These are phyloP conservation scores for Lactarius pseudohatsudake DNA, from an alignment of 768 basidiomycete genomes.

Conservation along the genomic window DNA sequence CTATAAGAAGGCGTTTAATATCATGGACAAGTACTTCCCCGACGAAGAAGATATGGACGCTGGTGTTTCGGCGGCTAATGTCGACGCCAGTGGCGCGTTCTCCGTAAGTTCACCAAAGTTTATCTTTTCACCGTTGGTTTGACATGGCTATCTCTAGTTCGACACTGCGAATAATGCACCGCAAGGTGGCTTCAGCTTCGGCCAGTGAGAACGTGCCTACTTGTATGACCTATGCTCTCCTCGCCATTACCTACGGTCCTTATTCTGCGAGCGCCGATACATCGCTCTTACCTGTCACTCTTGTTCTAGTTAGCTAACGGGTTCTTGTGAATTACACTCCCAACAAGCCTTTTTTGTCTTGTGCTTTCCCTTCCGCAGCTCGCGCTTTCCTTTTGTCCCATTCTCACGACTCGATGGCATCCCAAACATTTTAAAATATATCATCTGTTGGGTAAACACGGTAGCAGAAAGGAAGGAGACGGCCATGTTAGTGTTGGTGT, in stretches of 20 bases:
- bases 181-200: slow-evolving; percentile 96
- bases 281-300: slow-evolving; percentile 22
- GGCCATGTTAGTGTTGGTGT: slow-evolving; percentile 23
- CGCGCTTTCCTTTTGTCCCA: slow-evolving; percentile 12
- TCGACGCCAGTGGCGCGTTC: slow-evolving; percentile 72
- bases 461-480: slow-evolving; percentile 16
- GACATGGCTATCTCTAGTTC: slow-evolving; percentile 51
- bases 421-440: slow-evolving; percentile 28
- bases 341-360: slow-evolving; percentile 18
- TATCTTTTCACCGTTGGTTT: background rate
- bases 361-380: slow-evolving; percentile 17
- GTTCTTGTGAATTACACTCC: slow-evolving; percentile 24
- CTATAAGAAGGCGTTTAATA: slow-evolving; percentile 99
- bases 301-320: slow-evolving; percentile 18
- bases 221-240: slow-evolving; percentile 1
- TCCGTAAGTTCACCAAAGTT: slow-evolving; percentile 49
- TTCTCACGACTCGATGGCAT: slow-evolving; percentile 24
- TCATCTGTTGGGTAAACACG: slow-evolving; percentile 22
- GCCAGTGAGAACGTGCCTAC: slow-evolving; percentile 48
- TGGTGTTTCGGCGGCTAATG: slow-evolving; percentile 71
- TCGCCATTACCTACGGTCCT: slow-evolving; percentile 16
- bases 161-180: slow-evolving; percentile 78
- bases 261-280: slow-evolving; percentile 12
- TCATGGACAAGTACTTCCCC: slow-evolving; percentile 98
- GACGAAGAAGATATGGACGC: slow-evolving; percentile 94